Percentiles rank a stretch among this genome's conserved stretches.
Conservation (phyloP, 768 basidiomycete genomes). For the Pleurotus eryngii region DNA sequence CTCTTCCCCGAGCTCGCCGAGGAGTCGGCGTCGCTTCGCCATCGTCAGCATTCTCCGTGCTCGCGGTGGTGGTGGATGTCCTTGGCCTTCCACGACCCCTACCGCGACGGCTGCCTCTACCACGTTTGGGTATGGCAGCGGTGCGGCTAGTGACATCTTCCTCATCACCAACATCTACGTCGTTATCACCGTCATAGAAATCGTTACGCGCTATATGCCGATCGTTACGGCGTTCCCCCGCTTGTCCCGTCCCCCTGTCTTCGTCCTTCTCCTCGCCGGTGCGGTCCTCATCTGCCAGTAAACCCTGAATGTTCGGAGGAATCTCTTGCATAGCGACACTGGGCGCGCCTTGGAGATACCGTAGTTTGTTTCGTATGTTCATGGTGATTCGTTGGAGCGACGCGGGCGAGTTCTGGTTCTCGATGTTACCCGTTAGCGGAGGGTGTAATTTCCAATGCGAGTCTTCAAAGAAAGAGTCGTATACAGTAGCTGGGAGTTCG, state of each 20-base stretch:
- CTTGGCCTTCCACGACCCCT: slow-evolving; percentile 24
- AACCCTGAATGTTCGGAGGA: slow-evolving; percentile 82
- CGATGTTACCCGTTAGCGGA: slow-evolving; percentile 84
- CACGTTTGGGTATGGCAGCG: slow-evolving; percentile 8
- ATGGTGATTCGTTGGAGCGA: slow-evolving; percentile 86
- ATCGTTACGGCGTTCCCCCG: slow-evolving; percentile 55
- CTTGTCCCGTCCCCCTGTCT: slow-evolving; percentile 52
- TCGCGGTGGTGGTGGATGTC: neutral
- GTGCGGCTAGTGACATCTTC: neutral
- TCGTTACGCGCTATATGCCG: slow-evolving; percentile 58
- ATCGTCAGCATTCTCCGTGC: slow-evolving; percentile 28
- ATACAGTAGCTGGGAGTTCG: slow-evolving; percentile 83
- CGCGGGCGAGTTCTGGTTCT: slow-evolving; percentile 85
- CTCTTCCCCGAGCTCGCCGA: slow-evolving; percentile 29
- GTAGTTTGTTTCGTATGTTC: slow-evolving; percentile 79
- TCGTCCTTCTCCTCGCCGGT: slow-evolving; percentile 69
- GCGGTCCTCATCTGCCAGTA: slow-evolving; percentile 70
- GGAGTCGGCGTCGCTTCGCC: slow-evolving; percentile 26
- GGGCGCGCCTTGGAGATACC: slow-evolving; percentile 94
- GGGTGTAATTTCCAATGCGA: slow-evolving; percentile 93
- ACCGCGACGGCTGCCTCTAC: slow-evolving; percentile 29
- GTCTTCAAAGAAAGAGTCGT: slow-evolving; percentile 91
- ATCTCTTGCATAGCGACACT: slow-evolving; percentile 96
- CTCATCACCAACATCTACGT: slow-evolving; percentile 52
- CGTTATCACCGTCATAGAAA: slow-evolving; percentile 70